These are phyloP conservation scores for Abortiporus biennis DNA, from an alignment of 1,284 basidiomycete species.

Conservation along the genomic window DNA sequence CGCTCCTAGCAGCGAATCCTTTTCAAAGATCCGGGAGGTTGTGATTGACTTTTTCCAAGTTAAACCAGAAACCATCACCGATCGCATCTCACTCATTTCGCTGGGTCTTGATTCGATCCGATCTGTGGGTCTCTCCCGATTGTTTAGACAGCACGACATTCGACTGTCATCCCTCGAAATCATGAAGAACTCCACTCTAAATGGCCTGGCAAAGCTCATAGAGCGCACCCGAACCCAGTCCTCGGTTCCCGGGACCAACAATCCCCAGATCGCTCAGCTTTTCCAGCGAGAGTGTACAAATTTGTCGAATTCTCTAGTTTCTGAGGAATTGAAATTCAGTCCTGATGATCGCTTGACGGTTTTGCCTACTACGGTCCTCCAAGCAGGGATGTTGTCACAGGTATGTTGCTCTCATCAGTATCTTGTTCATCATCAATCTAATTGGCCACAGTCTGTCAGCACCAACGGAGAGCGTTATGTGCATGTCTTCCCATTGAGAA, in stretches of 20 bases:
- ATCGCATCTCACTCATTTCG: conserved; percentile 34
- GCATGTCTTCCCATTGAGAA: conserved; percentile 37
- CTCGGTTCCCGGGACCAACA: conserved; percentile 6
- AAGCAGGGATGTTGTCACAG: conserved; percentile 47
- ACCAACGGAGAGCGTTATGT: conserved; percentile 39
- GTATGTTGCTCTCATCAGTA: no score
- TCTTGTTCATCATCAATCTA: no score
- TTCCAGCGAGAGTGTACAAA: neutral
- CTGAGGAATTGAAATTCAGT: conserved; percentile 23
- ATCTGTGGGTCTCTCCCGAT: conserved; percentile 35
- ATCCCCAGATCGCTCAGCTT: conserved; percentile 12
- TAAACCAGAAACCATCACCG: conserved; percentile 19
- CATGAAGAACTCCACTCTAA: conserved; percentile 23
- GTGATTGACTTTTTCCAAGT: conserved; percentile 29
- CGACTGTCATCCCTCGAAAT: conserved; percentile 29
- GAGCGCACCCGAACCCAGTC: conserved; percentile 1
- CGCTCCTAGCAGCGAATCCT: conserved; percentile 1
- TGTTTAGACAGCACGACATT: conserved; percentile 27
- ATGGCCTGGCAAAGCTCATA: conserved; percentile 13
- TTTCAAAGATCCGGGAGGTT: neutral
- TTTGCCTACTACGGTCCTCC: conserved; percentile 37
- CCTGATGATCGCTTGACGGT: conserved; percentile 28
- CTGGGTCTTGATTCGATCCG: conserved; percentile 45
- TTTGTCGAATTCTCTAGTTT: no score
- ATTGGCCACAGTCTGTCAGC: conserved; percentile 41